Percentiles rank a stretch among this genome's conserved stretches.
Evolutionary conservation across 2,329 filamentous ascomycete species (phyloP).

Genomic region (Xylaria sp.): DNA sequence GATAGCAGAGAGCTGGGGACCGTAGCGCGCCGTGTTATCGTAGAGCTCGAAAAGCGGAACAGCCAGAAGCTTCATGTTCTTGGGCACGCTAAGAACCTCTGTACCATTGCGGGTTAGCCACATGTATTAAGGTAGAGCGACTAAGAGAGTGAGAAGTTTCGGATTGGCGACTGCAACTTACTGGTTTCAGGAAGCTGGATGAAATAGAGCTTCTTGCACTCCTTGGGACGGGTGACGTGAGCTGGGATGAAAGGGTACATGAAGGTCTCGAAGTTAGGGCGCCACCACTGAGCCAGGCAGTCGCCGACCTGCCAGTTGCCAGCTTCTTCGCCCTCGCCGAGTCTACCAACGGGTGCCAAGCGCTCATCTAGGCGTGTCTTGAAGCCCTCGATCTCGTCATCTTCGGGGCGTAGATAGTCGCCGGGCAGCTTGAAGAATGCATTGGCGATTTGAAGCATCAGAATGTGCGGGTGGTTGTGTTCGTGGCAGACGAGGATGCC

Average conservation of each 20-base stretch:
- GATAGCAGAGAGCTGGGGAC: conserved; percentile 92
- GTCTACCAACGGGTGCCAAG: conserved; percentile 82
- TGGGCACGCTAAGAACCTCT: conserved; percentile 94
- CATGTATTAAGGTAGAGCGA: background rate
- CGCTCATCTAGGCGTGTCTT: conserved; percentile 88
- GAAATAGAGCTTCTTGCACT: conserved; percentile 98
- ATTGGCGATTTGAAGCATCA: conserved; percentile 99
- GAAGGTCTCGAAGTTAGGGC: conserved; percentile 98
- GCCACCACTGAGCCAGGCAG: conserved; percentile 96
- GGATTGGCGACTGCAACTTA: conserved; percentile 40
- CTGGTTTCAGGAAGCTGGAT: conserved; percentile 90
- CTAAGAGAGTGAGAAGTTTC: background rate
- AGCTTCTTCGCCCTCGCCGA: conserved; percentile 74
- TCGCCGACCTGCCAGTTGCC: conserved; percentile 94
- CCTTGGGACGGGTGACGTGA: conserved; percentile 93
- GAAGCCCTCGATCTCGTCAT: conserved; percentile 93
- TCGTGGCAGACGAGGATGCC: conserved; percentile 97
- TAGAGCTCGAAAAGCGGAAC: conserved; percentile 97
- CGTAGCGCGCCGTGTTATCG: conserved; percentile 92
- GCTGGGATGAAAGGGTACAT: conserved; percentile 98
- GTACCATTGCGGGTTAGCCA: conserved; percentile 23
- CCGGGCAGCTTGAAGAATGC: conserved; percentile 99
- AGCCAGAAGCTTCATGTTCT: conserved; percentile 98
- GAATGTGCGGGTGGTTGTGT: conserved; percentile 96
- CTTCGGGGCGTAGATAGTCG: conserved; percentile 84